Percentiles rank a stretch among this genome's conserved stretches.
These are phyloP conservation scores for Aspergillus costaricaensis DNA, from an alignment of 2,329 filamentous ascomycete species.

Conservation along the genomic window DNA sequence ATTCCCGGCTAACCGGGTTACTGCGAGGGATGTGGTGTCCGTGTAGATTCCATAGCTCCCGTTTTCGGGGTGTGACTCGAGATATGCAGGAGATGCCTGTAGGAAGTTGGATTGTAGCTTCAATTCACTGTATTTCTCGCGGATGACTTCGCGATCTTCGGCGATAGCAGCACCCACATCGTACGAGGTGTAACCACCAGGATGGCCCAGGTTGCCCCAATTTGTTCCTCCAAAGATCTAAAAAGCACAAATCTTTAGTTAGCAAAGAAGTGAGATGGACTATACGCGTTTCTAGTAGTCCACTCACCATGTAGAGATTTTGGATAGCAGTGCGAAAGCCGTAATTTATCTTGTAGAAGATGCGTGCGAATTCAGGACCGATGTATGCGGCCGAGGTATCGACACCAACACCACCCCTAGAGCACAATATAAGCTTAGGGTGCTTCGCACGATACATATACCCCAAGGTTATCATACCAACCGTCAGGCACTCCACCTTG, in stretches of 20 bases:
- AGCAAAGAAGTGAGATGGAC: too few relatives aligned
- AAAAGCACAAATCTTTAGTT: constrained; percentile 22
- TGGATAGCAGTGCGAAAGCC: constrained; percentile 66
- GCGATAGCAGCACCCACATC: constrained; percentile 64
- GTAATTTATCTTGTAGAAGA: constrained; percentile 75
- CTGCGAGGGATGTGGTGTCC: background rate
- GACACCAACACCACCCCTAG: constrained; percentile 6
- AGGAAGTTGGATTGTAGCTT: constrained; percentile 76
- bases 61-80: constrained; percentile 57
- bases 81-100: constrained; percentile 68
- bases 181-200: constrained; percentile 63
- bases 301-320: constrained; percentile 68
- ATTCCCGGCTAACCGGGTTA: background rate
- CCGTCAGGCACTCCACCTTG: constrained; percentile 6
- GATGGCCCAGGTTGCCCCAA: constrained; percentile 74
- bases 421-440: background rate
- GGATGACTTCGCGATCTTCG: constrained; percentile 66
- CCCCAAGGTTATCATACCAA: background rate
- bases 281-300: background rate
- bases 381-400: background rate
- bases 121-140: constrained; percentile 75
- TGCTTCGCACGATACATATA: background rate
- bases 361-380: constrained; percentile 38
- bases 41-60: constrained; percentile 6
- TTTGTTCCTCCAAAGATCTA: constrained; percentile 73